phyloP scores from a whole-genome alignment of 352 stramenopile species.

The Aphanomyces cochlioides region DNA sequence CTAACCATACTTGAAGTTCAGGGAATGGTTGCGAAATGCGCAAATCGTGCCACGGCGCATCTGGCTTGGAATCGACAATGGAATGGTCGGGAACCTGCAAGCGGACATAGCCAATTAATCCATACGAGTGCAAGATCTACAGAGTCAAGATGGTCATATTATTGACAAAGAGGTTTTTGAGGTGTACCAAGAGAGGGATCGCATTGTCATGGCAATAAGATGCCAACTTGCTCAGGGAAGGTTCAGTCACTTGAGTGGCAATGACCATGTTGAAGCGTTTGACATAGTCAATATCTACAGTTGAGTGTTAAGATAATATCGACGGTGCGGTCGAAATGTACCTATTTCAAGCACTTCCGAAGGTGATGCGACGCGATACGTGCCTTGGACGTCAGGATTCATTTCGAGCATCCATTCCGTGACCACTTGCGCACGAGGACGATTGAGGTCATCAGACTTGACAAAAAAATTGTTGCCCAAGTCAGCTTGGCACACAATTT shows the following conservation, averaged over 20 bases:
- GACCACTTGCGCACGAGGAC: constrained; percentile 73
- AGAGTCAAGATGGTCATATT: constrained; percentile 13
- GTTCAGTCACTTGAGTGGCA: constrained; percentile 76
- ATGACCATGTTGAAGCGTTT: constrained; percentile 83
- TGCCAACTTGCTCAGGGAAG: constrained; percentile 51
- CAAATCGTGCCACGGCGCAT: constrained; percentile 85
- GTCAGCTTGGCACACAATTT: constrained; percentile 62
- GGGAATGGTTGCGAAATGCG: constrained; percentile 74
- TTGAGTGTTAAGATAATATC: neutral
- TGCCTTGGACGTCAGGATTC: constrained; percentile 91
- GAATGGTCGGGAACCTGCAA: constrained; percentile 83
- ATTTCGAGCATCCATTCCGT: constrained; percentile 90
- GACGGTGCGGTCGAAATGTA: constrained; percentile 1
- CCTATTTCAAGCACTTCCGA: constrained; percentile 47
- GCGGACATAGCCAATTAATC: constrained; percentile 89
- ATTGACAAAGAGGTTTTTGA: neutral
- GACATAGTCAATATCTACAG: constrained; percentile 50
- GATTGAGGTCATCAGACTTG: constrained; percentile 44
- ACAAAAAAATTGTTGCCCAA: constrained; percentile 95
- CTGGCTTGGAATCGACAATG: constrained; percentile 88
- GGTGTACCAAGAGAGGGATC: constrained; percentile 75
- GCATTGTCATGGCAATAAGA: constrained; percentile 56
- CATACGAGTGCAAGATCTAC: constrained; percentile 78
- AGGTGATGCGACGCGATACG: constrained; percentile 43
- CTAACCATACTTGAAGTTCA: constrained; percentile 40